Conservation (phyloP, 2,329 filamentous ascomycete genomes). For the Colletotrichum somersetense region DNA sequence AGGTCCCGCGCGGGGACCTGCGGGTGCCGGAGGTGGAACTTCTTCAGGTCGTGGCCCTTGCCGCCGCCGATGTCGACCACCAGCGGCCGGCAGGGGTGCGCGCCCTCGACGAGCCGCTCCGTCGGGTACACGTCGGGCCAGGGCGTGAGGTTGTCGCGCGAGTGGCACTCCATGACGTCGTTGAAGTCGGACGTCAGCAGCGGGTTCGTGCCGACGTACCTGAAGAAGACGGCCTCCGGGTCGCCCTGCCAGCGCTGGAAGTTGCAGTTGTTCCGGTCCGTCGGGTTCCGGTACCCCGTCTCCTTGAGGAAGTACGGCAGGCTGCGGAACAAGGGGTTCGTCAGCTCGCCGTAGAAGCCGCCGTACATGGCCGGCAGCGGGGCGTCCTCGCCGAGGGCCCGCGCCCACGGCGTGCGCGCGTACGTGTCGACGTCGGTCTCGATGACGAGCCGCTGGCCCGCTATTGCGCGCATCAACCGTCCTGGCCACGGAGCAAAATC, state of each 20-base stretch:
- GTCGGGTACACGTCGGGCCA: constrained; percentile 49
- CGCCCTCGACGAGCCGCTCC: constrained; percentile 46
- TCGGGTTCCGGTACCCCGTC: constrained; percentile 52
- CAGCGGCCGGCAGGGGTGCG: constrained; percentile 47
- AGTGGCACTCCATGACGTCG: constrained; percentile 55
- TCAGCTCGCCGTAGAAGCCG: constrained; percentile 51
- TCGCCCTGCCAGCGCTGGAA: constrained; percentile 49
- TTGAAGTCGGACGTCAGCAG: constrained; percentile 50
- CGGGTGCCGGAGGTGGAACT: constrained; percentile 49
- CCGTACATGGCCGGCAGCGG: constrained; percentile 50
- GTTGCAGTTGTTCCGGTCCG: constrained; percentile 49
- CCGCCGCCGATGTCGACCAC: constrained; percentile 54
- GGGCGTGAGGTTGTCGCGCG: constrained; percentile 52
- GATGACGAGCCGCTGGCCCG: constrained; percentile 51
- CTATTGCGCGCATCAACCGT: constrained; percentile 52
- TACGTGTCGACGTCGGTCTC: constrained; percentile 53
- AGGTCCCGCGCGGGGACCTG: constrained; percentile 46
- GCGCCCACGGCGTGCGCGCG: constrained; percentile 50
- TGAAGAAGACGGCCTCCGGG: constrained; percentile 48
- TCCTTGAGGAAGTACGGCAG: constrained; percentile 51
- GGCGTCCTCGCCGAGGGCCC: constrained; percentile 47
- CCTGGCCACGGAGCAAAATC: constrained; percentile 41
- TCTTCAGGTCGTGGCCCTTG: constrained; percentile 53
- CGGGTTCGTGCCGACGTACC: constrained; percentile 49
- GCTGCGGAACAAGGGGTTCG: constrained; percentile 48